Base-by-base conservation (phyloP, 495 filamentous ascomycete species). In the Sordaria brevicollis region DNA sequence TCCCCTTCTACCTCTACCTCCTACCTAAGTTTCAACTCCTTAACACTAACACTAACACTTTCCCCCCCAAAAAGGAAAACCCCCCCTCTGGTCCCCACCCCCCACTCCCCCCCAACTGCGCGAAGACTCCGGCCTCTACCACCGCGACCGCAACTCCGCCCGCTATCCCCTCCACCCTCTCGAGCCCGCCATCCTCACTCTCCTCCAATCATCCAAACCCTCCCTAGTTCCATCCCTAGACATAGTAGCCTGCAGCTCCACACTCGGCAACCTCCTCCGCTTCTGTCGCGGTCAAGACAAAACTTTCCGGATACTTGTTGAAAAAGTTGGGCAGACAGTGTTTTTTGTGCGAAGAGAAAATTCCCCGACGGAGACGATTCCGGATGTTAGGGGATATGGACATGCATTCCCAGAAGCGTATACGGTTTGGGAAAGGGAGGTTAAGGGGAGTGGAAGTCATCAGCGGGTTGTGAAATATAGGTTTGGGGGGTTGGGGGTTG, bases 391-490 rank as follows among this genome's bases (percentile, higher is more conserved):
- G 8, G 90, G 89, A 0, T 91, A 82, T 74, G 89, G 89, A 5
- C 87, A 90, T 74, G 83, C 86, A 1, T 92, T 92, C 74, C 83
- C 88, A 10, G 87, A 90, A 43, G 82, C 79, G 4, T 89, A 90
- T 73, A 92, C 90, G 5, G 86, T 82, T 0, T 89, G 88, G 85
- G 79, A 83, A 5, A 2, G 70, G 0, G 81, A 79, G 9, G 81
- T 86, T 21, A 78, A 77, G 65, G 81, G 81, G 10, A 90, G 86
- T 0, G 80, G 79, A 35, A 87, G 86, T 0, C 89, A 91, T 68
- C 89, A 92, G 70, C 82, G 90, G 0, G 70, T 91, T 19, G 72
- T 92, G 2, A 76, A 79, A 17, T 92, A 90, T 75, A 68, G 80
- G 0, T 86, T 93, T 69, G 86, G 75, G 2, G 86, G 84, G 0